These are phyloP conservation scores for Cryptomeria japonica DNA, from an alignment of 75 land plant genomes.

Conservation along the genomic window DNA sequence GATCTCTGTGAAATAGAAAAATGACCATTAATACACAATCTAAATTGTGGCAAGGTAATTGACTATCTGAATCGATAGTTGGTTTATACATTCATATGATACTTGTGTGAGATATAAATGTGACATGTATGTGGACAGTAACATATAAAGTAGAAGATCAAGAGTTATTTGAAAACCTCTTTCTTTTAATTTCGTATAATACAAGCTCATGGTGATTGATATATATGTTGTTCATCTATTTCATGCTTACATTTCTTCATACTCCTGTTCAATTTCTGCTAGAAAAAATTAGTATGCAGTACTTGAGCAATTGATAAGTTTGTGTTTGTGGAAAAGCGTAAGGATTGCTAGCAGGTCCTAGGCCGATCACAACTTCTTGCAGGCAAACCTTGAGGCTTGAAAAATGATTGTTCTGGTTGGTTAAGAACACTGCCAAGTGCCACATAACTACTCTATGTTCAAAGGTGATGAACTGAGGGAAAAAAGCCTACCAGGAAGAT, in stretches of 20 bases:
- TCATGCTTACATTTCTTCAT: not conserved
- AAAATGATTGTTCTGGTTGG: not conserved
- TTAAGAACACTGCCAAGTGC: not conserved
- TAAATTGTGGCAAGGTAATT: not conserved
- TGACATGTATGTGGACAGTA: not conserved
- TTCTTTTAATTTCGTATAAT: no score
- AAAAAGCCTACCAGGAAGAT: not conserved
- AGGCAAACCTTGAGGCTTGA: not conserved
- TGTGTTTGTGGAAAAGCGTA: not conserved
- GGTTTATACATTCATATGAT: not conserved
- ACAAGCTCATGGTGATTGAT: not conserved
- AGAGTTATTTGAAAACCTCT: not conserved
- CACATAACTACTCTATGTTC: not conserved
- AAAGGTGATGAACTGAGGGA: not conserved
- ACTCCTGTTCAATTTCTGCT: not conserved
- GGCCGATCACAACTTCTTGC: not conserved
- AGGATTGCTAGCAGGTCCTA: not conserved
- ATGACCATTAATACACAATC: not conserved
- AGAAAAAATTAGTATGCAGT: not conserved
- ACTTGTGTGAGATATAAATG: not conserved
- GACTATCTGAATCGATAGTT: not conserved
- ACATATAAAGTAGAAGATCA: not conserved
- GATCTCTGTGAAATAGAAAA: constrained; percentile 54
- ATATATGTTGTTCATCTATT: not conserved
- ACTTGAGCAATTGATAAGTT: not conserved